These are phyloP conservation scores for Boehmeria nivea DNA, from an alignment of 306 rosid genomes.

Conservation along the genomic window DNA sequence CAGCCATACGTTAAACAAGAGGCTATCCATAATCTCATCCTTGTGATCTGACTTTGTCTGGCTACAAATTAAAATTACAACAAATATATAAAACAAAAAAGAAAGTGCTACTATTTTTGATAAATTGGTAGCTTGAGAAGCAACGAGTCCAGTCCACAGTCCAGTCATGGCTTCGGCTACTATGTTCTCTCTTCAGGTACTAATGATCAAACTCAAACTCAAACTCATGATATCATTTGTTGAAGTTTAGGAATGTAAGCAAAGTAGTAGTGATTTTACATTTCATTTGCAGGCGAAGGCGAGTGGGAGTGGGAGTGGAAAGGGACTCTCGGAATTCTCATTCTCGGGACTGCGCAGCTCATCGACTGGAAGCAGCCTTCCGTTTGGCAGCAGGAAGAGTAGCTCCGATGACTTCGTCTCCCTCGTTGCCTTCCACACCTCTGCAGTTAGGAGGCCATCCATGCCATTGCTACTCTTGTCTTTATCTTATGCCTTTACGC, in stretches of 20 bases:
- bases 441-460: conserved; percentile 93
- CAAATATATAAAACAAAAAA: background rate
- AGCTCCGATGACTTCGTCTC: conserved; percentile 74
- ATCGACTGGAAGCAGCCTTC: conserved; percentile 30
- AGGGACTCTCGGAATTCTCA: conserved; percentile 75
- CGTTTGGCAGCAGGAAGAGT: conserved; percentile 50
- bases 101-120: background rate
- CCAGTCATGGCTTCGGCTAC: conserved; percentile 86
- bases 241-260: too few species aligned
- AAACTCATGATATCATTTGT: too few species aligned
- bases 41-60: background rate
- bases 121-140: background rate
- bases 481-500: too few species aligned
- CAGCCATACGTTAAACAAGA: conserved; percentile 55
- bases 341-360: conserved; percentile 80
- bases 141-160: background rate
- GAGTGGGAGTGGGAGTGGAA: conserved; percentile 62
- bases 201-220: too few species aligned
- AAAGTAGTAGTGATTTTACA: too few species aligned
- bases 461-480: too few species aligned
- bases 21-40: conserved; percentile 84
- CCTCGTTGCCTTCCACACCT: conserved; percentile 69
- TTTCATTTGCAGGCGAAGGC: conserved; percentile 30
- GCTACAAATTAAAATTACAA: background rate
- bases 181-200: conserved; percentile 79